phyloP scores from a whole-genome alignment of 495 filamentous ascomycete species.

The Aspergillus saccharolyticus region DNA sequence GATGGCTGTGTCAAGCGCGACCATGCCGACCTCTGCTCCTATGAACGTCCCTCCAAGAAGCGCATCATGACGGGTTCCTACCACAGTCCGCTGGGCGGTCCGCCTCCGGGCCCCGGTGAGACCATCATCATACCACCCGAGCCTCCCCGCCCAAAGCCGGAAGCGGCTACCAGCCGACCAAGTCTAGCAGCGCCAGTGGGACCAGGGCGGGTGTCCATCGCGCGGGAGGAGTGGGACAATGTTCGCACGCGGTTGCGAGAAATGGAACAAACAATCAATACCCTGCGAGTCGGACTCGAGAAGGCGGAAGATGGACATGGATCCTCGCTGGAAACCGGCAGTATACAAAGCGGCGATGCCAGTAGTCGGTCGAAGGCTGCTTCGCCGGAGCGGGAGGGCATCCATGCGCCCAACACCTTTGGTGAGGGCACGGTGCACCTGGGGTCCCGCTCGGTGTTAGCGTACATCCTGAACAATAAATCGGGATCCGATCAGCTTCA shows the following conservation, averaged over 20 bases:
- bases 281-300: conserved; percentile 38
- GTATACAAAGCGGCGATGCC: conserved; percentile 58
- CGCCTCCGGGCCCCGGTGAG: conserved; percentile 16
- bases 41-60: conserved; percentile 62
- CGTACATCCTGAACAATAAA: conserved; percentile 56
- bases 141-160: conserved; percentile 23
- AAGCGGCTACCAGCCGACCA: conserved; percentile 20
- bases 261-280: conserved; percentile 41
- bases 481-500: conserved; percentile 61
- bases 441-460: conserved; percentile 55
- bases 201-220: conserved; percentile 31
- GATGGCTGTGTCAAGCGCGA: conserved; percentile 70
- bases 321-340: conserved; percentile 35
- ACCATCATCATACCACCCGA: conserved; percentile 23
- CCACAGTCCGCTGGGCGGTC: conserved; percentile 21
- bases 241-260: conserved; percentile 37
- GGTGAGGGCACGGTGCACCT: conserved; percentile 53
- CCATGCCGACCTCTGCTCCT: conserved; percentile 65
- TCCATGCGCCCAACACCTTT: conserved; percentile 50
- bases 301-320: conserved; percentile 30
- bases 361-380: conserved; percentile 34
- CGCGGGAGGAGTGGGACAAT: conserved; percentile 46
- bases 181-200: conserved; percentile 20
- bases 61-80: conserved; percentile 38
- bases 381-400: conserved; percentile 48